Evolutionary conservation across 495 filamentous ascomycete species (phyloP).

Genomic region (Penicillium manginii): DNA sequence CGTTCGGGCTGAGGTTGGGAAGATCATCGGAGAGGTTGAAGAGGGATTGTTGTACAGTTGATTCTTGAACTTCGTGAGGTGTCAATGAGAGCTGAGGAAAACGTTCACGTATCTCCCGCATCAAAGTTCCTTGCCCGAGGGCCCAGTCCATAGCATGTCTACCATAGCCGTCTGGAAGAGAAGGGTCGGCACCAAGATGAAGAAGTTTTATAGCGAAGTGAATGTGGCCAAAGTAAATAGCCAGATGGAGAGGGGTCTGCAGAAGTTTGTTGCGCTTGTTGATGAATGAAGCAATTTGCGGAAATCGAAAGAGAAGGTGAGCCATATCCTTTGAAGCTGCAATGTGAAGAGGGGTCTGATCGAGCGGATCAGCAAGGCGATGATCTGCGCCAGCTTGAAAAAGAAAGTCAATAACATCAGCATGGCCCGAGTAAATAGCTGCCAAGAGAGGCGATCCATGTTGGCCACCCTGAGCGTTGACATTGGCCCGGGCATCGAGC

Average conservation of each 20-base stretch:
- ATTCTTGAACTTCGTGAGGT: constrained; percentile 6
- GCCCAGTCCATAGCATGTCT: constrained; percentile 18
- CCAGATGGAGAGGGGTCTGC: constrained; percentile 11
- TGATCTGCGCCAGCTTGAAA: constrained; percentile 3
- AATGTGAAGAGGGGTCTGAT: background rate
- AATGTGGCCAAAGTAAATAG: constrained; percentile 10
- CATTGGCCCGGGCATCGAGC: background rate
- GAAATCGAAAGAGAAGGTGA: background rate
- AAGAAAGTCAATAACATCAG: background rate
- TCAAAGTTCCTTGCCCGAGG: background rate
- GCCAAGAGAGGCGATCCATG: constrained; percentile 2
- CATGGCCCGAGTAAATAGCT: background rate
- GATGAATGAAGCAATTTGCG: constrained; percentile 6
- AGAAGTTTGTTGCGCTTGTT: constrained; percentile 4
- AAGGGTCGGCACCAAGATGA: constrained; percentile 9
- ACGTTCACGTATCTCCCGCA: constrained; percentile 3
- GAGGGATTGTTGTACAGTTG: constrained; percentile 8
- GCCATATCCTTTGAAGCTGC: background rate
- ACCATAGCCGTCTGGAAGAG: constrained; percentile 8
- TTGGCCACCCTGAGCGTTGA: constrained; percentile 6
- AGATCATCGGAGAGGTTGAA: constrained; percentile 6
- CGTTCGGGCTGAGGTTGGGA: background rate
- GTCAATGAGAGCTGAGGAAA: constrained; percentile 8
- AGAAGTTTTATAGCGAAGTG: constrained; percentile 6
- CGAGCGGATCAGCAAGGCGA: background rate